phyloP scores from a whole-genome alignment of 495 filamentous ascomycete genomes.

The Penicillium robsamsonii region DNA sequence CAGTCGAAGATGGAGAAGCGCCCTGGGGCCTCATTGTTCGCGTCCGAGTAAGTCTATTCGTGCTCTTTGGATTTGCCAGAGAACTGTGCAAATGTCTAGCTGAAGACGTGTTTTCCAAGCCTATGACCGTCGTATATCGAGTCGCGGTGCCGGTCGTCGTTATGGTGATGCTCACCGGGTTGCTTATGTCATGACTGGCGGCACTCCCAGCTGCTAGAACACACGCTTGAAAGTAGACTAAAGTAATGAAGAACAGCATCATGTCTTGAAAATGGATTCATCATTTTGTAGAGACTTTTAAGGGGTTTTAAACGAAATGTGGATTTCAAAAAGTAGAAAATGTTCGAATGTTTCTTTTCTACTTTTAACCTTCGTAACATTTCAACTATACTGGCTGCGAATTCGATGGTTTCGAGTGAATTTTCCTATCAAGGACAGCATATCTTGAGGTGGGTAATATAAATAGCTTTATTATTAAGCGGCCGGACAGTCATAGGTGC shows the following conservation, averaged over 20 bases:
- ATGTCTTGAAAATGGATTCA: neutral
- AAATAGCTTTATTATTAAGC: neutral
- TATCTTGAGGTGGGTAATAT: neutral
- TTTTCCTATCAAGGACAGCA: neutral
- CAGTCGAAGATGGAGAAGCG: neutral
- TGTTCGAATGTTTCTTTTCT: conserved; percentile 1
- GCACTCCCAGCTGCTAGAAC: neutral
- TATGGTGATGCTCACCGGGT: neutral
- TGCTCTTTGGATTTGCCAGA: neutral
- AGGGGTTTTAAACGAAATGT: neutral
- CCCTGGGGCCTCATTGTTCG: neutral
- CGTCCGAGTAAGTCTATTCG: neutral
- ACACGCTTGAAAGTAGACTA: neutral
- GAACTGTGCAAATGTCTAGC: neutral
- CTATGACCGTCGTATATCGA: neutral
- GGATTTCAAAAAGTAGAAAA: neutral
- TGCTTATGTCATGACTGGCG: neutral
- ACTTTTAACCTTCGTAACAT: neutral
- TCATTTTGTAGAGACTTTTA: neutral
- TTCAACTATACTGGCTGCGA: neutral
- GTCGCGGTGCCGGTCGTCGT: neutral
- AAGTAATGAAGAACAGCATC: conserved; percentile 2
- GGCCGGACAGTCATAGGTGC: neutral
- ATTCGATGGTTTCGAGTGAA: neutral
- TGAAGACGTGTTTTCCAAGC: neutral